phyloP scores from a whole-genome alignment of 352 stramenopile genomes.

The Elongisporangium senticosum region DNA sequence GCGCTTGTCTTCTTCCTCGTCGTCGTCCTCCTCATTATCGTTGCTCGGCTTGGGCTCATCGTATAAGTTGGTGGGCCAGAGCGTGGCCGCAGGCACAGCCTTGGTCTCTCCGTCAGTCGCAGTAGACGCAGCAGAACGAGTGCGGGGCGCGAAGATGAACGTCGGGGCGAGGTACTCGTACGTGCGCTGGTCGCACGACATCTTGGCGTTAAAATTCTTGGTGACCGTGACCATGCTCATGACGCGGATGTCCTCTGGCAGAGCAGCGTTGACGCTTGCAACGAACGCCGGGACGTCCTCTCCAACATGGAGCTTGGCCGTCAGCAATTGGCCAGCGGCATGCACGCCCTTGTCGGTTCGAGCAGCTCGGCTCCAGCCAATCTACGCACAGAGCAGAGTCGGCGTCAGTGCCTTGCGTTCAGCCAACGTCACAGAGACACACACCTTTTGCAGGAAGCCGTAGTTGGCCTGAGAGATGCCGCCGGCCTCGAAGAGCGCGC shows the following conservation, averaged over 20 bases:
- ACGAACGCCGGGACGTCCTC: conserved; percentile 67
- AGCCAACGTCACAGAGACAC: neutral
- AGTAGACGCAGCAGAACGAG: neutral
- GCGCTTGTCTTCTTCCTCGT: conserved; percentile 16
- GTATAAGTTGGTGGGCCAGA: conserved; percentile 29
- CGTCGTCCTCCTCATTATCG: conserved; percentile 4
- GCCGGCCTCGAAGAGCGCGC: conserved; percentile 81
- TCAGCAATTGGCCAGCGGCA: conserved; percentile 79
- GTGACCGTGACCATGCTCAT: conserved; percentile 81
- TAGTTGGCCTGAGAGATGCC: conserved; percentile 87
- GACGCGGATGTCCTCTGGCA: conserved; percentile 81
- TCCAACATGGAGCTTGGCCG: conserved; percentile 79
- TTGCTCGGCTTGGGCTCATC: conserved; percentile 37
- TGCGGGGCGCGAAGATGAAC: conserved; percentile 73
- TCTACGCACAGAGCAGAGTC: conserved; percentile 15
- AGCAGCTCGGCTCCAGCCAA: conserved; percentile 85
- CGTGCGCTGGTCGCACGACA: conserved; percentile 81
- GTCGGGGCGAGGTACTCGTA: conserved; percentile 90
- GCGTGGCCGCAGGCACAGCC: conserved; percentile 3
- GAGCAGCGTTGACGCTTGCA: conserved; percentile 53
- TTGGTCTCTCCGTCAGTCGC: conserved; percentile 6
- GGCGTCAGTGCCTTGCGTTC: neutral
- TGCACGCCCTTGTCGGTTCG: conserved; percentile 91
- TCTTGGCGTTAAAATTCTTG: conserved; percentile 91
- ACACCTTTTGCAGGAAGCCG: conserved; percentile 81